Evolutionary conservation across 371 early-diverging fungal species (phyloP).

Genomic region (Funneliformis caledonium): DNA sequence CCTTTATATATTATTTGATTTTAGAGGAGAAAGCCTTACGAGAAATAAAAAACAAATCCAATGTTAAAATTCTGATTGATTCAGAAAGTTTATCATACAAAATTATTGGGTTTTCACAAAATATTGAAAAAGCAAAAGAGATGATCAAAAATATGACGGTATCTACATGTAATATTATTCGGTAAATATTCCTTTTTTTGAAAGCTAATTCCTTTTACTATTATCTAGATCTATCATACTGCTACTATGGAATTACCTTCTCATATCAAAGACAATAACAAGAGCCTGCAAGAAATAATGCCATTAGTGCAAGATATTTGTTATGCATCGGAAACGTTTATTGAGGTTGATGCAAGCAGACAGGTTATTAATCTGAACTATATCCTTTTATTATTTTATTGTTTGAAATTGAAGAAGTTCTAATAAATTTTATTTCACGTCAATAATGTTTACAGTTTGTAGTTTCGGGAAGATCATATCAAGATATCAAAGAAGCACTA

Average conservation of each 20-base stretch:
- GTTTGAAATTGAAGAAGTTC: neutral
- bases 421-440: neutral
- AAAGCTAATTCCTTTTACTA: neutral
- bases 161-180: neutral
- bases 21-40: slow-evolving; percentile 33
- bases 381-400: neutral
- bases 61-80: slow-evolving; percentile 33
- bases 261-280: slow-evolving; percentile 16
- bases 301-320: slow-evolving; percentile 39
- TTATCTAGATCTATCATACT: slow-evolving; percentile 3
- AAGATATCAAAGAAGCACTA: slow-evolving; percentile 15
- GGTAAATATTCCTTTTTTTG: neutral
- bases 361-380: neutral
- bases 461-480: slow-evolving; percentile 2
- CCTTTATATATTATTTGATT: neutral
- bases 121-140: slow-evolving; percentile 34
- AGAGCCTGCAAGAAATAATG: slow-evolving; percentile 30
- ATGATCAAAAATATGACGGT: slow-evolving; percentile 28
- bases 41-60: neutral
- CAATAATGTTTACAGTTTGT: slow-evolving; percentile 3
- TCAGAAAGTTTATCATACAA: slow-evolving; percentile 17
- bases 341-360: slow-evolving; percentile 17
- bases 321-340: slow-evolving; percentile 1
- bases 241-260: slow-evolving; percentile 3
- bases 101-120: neutral